Percentiles rank a stretch among this genome's conserved stretches.
Conservation (phyloP, 352 stramenopile genomes). For the Globisporangium irregulare region DNA sequence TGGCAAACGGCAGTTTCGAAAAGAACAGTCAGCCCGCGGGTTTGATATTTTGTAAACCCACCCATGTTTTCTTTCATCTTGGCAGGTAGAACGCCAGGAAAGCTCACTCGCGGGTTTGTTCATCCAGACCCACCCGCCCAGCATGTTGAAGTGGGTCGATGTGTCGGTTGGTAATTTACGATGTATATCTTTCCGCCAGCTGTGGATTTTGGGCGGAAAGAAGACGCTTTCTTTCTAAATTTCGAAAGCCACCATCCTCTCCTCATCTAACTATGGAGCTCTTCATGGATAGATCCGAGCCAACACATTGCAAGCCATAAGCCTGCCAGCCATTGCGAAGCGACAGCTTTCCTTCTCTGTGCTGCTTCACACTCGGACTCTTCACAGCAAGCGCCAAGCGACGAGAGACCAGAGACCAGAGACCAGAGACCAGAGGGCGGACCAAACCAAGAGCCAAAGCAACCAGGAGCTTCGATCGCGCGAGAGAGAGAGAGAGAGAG, state of each 20-base stretch:
- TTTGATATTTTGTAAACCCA: not conserved
- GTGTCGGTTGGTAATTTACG: slow-evolving; percentile 10
- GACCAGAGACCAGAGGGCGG: not conserved
- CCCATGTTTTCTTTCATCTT: not conserved
- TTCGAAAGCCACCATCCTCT: slow-evolving; percentile 24
- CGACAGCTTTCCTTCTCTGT: not conserved
- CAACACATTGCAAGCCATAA: not conserved
- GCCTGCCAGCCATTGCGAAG: not conserved
- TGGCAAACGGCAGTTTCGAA: not conserved
- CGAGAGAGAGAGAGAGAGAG: not conserved
- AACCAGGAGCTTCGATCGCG: not conserved
- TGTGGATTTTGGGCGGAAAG: not conserved
- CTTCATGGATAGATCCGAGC: slow-evolving; percentile 1
- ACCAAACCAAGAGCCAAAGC: not conserved
- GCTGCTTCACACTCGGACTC: slow-evolving; percentile 5
- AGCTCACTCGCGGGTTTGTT: not conserved
- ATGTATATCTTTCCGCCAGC: slow-evolving; percentile 7
- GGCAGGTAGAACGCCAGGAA: not conserved
- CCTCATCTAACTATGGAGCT: slow-evolving; percentile 9
- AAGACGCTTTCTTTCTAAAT: slow-evolving; percentile 19
- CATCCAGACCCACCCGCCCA: not conserved
- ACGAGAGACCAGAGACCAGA: not conserved
- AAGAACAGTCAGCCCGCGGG: not conserved
- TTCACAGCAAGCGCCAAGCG: not conserved
- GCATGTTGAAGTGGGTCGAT: slow-evolving; percentile 9